Evolutionary conservation across 2,329 filamentous ascomycete species (phyloP).

Genomic region (Aureobasidium sp.): DNA sequence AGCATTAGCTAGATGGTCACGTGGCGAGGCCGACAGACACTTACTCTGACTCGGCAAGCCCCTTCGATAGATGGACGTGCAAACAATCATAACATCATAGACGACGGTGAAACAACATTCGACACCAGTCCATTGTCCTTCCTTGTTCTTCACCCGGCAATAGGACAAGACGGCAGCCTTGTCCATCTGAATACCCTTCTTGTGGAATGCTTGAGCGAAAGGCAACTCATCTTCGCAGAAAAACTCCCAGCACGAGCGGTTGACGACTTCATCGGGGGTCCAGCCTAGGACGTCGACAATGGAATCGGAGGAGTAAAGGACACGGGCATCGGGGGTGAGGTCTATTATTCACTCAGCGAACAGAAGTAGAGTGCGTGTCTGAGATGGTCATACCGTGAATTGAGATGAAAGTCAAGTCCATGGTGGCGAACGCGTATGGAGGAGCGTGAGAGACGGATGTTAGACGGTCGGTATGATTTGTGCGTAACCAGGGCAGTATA

Average conservation of each 20-base stretch:
- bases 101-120: constrained; percentile 87
- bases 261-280: constrained; percentile 63
- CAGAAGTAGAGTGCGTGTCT: neutral
- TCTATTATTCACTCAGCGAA: constrained; percentile 39
- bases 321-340: constrained; percentile 63
- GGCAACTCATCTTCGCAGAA: constrained; percentile 76
- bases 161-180: constrained; percentile 80
- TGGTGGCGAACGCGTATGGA: neutral
- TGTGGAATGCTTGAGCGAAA: constrained; percentile 63
- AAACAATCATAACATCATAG: constrained; percentile 78
- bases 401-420: constrained; percentile 64
- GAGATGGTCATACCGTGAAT: constrained; percentile 59
- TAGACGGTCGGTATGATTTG: neutral
- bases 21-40: constrained; percentile 22
- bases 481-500: neutral
- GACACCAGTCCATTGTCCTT: constrained; percentile 66
- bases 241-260: constrained; percentile 73
- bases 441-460: neutral
- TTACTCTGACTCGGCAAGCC: constrained; percentile 65
- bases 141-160: constrained; percentile 58
- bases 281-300: constrained; percentile 77
- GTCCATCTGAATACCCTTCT: constrained; percentile 64
- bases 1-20: neutral
- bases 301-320: constrained; percentile 77
- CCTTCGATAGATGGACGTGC: constrained; percentile 66